phyloP scores from a whole-genome alignment of 2,329 filamentous ascomycete species.

The Claviceps paspali region DNA sequence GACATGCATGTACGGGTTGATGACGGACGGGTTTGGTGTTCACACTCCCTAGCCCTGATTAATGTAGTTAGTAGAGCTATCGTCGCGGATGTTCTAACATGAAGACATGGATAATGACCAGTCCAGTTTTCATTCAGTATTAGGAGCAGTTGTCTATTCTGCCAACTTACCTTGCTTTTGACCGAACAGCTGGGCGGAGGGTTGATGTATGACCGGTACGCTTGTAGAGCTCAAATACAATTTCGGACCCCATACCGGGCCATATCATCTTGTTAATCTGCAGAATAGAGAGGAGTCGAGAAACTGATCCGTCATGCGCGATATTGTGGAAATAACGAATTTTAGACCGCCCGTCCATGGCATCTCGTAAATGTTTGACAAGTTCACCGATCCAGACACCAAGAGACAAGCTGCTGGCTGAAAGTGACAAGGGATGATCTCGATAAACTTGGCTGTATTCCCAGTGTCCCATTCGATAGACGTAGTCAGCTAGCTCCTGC shows the following conservation, averaged over 20 bases:
- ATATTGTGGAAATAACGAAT: conserved; percentile 57
- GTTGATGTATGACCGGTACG: conserved; percentile 13
- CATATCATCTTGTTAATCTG: conserved; percentile 66
- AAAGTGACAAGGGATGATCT: conserved; percentile 45
- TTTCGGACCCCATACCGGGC: conserved; percentile 70
- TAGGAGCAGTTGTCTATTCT: conserved; percentile 17
- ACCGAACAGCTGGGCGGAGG: conserved; percentile 8
- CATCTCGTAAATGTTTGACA: conserved; percentile 45
- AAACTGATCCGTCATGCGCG: conserved; percentile 63
- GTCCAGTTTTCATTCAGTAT: conserved; percentile 13
- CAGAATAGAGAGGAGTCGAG: conserved; percentile 50
- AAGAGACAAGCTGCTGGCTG: conserved; percentile 43
- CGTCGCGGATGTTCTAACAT: not conserved
- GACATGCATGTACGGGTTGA: conserved; percentile 16
- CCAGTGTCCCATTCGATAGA: conserved; percentile 65
- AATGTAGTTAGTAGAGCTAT: not conserved
- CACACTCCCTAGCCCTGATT: conserved; percentile 13
- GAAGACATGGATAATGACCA: conserved; percentile 12
- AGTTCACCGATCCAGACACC: conserved; percentile 66
- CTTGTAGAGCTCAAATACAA: conserved; percentile 60
- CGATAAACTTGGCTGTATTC: conserved; percentile 72
- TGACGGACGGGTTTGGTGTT: conserved; percentile 9
- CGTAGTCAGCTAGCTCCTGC: conserved; percentile 45
- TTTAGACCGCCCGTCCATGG: conserved; percentile 23
- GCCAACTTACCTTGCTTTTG: conserved; percentile 9